Percentiles rank a stretch among this genome's conserved stretches.
Evolutionary conservation across 2,329 filamentous ascomycete species (phyloP).

Genomic region (Alternaria atra): DNA sequence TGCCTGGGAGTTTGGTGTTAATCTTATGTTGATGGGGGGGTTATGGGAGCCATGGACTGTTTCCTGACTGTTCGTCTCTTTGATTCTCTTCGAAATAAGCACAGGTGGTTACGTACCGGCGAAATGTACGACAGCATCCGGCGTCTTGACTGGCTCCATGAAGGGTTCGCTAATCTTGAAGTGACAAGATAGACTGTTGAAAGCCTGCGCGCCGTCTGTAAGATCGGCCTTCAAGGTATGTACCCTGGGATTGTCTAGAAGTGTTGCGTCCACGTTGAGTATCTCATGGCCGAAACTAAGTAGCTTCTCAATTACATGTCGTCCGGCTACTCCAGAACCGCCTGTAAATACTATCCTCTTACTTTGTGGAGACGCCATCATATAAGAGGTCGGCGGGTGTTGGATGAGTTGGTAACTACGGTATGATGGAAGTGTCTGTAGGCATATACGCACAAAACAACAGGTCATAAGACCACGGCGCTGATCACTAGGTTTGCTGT

Average conservation of each 20-base stretch:
- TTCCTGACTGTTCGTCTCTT: neutral
- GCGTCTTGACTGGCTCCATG: slow-evolving; percentile 48
- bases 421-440: neutral
- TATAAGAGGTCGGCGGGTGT: slow-evolving; percentile 12
- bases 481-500: slow-evolving; percentile 1
- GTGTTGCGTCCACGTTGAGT: slow-evolving; percentile 63
- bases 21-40: neutral
- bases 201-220: slow-evolving; percentile 64
- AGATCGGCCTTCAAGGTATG: slow-evolving; percentile 65
- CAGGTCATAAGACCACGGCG: neutral
- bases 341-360: slow-evolving; percentile 63
- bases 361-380: slow-evolving; percentile 1
- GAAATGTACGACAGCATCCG: slow-evolving; percentile 70
- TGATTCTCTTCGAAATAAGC: neutral
- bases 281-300: slow-evolving; percentile 61
- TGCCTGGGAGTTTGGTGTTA: slow-evolving; percentile 24
- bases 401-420: neutral
- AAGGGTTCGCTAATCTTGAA: slow-evolving; percentile 59
- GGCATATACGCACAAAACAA: neutral
- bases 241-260: slow-evolving; percentile 56
- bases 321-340: slow-evolving; percentile 58
- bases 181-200: slow-evolving; percentile 64
- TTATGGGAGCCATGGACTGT: neutral
- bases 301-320: slow-evolving; percentile 61
- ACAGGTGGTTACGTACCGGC: slow-evolving; percentile 52